Conservation (phyloP, 768 basidiomycete genomes). For the Cubamyces sp. region DNA sequence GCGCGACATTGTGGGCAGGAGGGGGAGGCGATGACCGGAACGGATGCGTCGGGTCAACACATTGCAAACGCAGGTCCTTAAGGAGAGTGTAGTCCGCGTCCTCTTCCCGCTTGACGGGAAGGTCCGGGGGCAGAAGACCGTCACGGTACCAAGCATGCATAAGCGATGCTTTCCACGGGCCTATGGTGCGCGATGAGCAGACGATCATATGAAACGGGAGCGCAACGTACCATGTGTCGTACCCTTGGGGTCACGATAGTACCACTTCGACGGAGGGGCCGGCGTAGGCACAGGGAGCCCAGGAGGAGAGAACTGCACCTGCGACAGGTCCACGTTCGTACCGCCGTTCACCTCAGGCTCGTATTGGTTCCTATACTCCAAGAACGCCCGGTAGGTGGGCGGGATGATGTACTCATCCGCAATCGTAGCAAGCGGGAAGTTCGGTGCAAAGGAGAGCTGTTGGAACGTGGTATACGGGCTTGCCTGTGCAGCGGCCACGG, state of each 20-base stretch:
- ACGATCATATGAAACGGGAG: not conserved
- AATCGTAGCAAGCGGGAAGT: slow-evolving; percentile 85
- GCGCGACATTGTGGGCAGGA: slow-evolving; percentile 33
- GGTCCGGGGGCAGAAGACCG: slow-evolving; percentile 77
- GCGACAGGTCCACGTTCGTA: slow-evolving; percentile 50
- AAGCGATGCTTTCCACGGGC: slow-evolving; percentile 84
- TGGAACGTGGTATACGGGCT: slow-evolving; percentile 93
- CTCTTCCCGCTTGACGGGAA: slow-evolving; percentile 79
- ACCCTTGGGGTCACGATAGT: slow-evolving; percentile 82
- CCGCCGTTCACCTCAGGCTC: slow-evolving; percentile 58
- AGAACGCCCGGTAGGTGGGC: slow-evolving; percentile 82
- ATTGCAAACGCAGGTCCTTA: slow-evolving; percentile 76
- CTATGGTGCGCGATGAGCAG: slow-evolving; percentile 42
- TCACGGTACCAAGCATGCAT: slow-evolving; percentile 94
- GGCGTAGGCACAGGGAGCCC: slow-evolving; percentile 76
- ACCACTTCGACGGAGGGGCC: slow-evolving; percentile 75
- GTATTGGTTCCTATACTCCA: slow-evolving; percentile 65
- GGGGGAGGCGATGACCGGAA: slow-evolving; percentile 58
- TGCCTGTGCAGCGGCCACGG: slow-evolving; percentile 70
- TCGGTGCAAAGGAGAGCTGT: slow-evolving; percentile 83
- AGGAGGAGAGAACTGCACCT: slow-evolving; percentile 77
- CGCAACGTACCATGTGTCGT: slow-evolving; percentile 68
- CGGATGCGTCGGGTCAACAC: slow-evolving; percentile 80
- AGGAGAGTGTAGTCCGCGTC: slow-evolving; percentile 69
- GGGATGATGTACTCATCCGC: slow-evolving; percentile 92